These are phyloP conservation scores for Vigna unguiculata DNA, from an alignment of 306 rosid genomes.

Conservation along the genomic window DNA sequence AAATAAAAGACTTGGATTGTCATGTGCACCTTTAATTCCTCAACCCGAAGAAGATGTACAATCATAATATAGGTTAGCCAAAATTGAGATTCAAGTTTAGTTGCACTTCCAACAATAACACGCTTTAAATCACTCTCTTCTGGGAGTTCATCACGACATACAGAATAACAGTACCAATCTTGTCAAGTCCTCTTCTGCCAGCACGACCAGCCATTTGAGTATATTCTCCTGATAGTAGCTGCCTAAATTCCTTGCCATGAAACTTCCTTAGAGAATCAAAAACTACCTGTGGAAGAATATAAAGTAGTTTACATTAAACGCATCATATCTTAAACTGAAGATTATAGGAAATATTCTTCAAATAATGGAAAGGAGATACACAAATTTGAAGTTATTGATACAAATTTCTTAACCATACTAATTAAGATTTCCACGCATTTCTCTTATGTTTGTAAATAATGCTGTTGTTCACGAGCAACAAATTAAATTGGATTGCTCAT, in stretches of 20 bases:
- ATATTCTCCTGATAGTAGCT: slow-evolving; percentile 90
- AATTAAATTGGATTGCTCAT: slow-evolving; percentile 22
- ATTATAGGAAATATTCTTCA: not conserved
- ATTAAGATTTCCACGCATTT: slow-evolving; percentile 35
- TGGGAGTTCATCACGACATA: slow-evolving; percentile 90
- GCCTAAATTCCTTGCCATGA: slow-evolving; percentile 94
- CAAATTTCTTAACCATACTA: slow-evolving; percentile 31
- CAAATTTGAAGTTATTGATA: slow-evolving; percentile 18
- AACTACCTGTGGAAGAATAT: slow-evolving; percentile 71
- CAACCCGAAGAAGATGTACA: slow-evolving; percentile 96
- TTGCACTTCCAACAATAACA: slow-evolving; percentile 94
- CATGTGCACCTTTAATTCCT: slow-evolving; percentile 82
- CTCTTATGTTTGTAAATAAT: slow-evolving; percentile 32
- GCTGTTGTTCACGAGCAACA: slow-evolving; percentile 31
- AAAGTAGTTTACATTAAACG: slow-evolving; percentile 27
- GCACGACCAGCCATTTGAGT: slow-evolving; percentile 99
- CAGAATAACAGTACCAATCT: slow-evolving; percentile 87
- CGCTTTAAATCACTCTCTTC: slow-evolving; percentile 74
- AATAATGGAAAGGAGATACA: not conserved
- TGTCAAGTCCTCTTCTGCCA: slow-evolving; percentile 97
- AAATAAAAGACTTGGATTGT: slow-evolving; percentile 17
- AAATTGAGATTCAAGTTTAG: slow-evolving; percentile 89
- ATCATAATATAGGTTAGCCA: slow-evolving; percentile 95
- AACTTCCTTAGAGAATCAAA: slow-evolving; percentile 92
- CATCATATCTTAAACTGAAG: too few species aligned